Percentiles rank a stretch among this genome's conserved stretches.
Conservation (phyloP, 1,139 yeast genomes). For the Suhomyces panamericanus region DNA sequence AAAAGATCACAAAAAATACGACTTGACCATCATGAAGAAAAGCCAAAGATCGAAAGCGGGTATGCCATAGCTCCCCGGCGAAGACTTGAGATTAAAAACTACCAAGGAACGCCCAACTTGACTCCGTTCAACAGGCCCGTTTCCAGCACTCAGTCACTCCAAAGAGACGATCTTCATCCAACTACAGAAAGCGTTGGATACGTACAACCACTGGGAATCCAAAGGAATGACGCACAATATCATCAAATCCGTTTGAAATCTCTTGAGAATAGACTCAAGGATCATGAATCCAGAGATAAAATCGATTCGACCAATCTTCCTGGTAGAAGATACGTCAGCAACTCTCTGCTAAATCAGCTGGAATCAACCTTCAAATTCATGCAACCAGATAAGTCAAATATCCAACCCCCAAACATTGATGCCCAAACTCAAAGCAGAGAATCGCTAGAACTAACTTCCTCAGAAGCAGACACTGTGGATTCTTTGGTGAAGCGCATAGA, state of each 20-base stretch:
- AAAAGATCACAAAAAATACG: constrained; percentile 12
- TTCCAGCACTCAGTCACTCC: background rate
- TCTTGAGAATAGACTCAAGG: background rate
- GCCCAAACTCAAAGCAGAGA: background rate
- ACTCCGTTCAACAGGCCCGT: background rate
- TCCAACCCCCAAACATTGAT: too few relatives aligned
- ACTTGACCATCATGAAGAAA: constrained; percentile 1
- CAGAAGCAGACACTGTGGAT: background rate
- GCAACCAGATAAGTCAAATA: background rate
- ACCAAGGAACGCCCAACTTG: background rate
- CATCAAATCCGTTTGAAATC: background rate
- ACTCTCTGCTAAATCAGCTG: background rate
- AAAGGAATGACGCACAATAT: too few relatives aligned
- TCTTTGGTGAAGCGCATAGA: background rate
- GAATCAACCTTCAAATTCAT: background rate
- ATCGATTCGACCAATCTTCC: background rate
- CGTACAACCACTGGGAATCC: too few relatives aligned
- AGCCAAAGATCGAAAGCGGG: background rate
- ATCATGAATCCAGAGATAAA: background rate
- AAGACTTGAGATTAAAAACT: constrained; percentile 5
- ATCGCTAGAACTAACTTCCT: background rate
- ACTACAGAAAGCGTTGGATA: background rate
- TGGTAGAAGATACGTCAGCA: background rate
- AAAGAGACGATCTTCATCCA: background rate
- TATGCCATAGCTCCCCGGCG: constrained; percentile 4